These are phyloP conservation scores for Solanum sitiens DNA, from an alignment of 257 asterid genomes.

Conservation along the genomic window DNA sequence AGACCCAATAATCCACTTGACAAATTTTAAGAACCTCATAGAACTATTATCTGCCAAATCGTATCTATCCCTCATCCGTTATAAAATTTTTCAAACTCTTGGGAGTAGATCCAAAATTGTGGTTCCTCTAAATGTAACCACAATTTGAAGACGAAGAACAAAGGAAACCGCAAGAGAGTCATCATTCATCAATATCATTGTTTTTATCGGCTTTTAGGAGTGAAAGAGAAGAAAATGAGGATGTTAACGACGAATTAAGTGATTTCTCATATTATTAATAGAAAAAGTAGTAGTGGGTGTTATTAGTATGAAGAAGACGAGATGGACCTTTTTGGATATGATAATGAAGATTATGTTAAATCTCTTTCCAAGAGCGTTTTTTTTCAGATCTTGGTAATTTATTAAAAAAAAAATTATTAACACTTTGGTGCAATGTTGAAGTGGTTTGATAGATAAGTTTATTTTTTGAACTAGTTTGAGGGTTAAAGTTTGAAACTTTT, in stretches of 20 bases:
- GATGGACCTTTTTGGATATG: conserved; percentile 88
- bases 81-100: no score
- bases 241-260: conserved; percentile 28
- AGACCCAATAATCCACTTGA: no score
- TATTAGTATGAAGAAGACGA: background rate
- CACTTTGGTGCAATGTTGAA: background rate
- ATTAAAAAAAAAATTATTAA: no score
- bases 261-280: background rate
- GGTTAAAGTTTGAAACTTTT: background rate
- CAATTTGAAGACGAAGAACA: conserved; percentile 11
- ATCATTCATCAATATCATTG: conserved; percentile 14
- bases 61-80: no score
- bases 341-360: conserved; percentile 71
- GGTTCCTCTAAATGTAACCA: no score
- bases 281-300: background rate
- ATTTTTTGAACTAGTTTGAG: background rate
- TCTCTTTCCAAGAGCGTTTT: conserved; percentile 52
- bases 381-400: conserved; percentile 59
- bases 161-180: conserved; percentile 12
- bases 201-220: conserved; percentile 43
- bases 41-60: no score
- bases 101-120: no score
- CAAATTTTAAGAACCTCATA: no score
- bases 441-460: background rate
- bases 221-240: conserved; percentile 20